These are phyloP conservation scores for Cocos nucifera DNA, from an alignment of 176 grass and related monocot species.

Conservation along the genomic window DNA sequence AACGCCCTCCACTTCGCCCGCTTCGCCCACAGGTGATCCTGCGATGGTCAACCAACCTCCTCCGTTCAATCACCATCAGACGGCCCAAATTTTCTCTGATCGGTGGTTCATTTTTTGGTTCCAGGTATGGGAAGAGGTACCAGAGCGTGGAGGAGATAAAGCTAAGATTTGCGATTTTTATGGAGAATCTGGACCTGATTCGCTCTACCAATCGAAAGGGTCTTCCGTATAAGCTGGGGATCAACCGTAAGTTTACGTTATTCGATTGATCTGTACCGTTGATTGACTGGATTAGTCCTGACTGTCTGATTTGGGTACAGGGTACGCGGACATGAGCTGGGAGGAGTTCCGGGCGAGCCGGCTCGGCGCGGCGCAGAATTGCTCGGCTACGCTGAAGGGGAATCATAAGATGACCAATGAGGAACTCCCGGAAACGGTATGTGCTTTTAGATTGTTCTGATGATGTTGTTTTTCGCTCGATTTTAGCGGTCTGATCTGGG, in stretches of 20 bases:
- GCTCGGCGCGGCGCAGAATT: conserved; percentile 83
- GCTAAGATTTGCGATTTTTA: conserved; percentile 63
- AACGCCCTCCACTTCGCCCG: conserved; percentile 59
- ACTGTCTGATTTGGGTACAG: conserved; percentile 12
- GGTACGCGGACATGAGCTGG: conserved; percentile 92
- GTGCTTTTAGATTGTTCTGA: background rate
- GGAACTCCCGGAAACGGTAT: conserved; percentile 59
- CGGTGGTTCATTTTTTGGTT: background rate
- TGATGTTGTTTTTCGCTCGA: too few species aligned
- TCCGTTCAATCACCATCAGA: too few species aligned
- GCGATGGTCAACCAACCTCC: background rate
- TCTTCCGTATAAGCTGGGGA: conserved; percentile 72
- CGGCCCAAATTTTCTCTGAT: background rate
- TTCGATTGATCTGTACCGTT: conserved; percentile 1
- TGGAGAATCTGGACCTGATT: conserved; percentile 67
- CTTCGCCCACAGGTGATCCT: conserved; percentile 53
- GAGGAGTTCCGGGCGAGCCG: conserved; percentile 67
- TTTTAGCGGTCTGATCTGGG: too few species aligned
- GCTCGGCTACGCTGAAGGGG: conserved; percentile 80
- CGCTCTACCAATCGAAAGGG: conserved; percentile 59
- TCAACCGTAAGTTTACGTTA: conserved; percentile 51
- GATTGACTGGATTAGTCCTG: background rate
- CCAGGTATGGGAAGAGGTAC: conserved; percentile 79
- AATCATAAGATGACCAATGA: conserved; percentile 58
- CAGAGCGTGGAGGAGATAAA: conserved; percentile 56